Conservation (phyloP, 257 asterid genomes). For the Solanum rostratum region DNA sequence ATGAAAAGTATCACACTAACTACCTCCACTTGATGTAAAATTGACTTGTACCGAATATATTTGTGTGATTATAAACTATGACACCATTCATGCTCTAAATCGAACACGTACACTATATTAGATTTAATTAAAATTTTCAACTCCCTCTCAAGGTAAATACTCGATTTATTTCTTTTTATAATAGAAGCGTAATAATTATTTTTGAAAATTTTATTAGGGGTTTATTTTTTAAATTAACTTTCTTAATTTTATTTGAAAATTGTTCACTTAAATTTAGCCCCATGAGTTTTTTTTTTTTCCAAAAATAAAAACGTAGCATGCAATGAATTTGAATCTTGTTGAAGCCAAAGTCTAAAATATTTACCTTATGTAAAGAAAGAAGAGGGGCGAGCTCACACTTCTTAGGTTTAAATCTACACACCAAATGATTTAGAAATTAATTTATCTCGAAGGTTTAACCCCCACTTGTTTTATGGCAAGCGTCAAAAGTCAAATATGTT, state of each 20-base stretch:
- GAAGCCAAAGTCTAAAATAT: background rate
- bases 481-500: too few relatives aligned
- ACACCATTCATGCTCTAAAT: background rate
- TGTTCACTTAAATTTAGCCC: background rate
- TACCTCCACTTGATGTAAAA: background rate
- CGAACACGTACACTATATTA: background rate
- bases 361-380: background rate
- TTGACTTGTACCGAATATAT: background rate
- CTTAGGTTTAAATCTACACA: too few relatives aligned
- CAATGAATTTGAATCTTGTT: background rate
- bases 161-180: background rate
- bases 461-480: too few relatives aligned
- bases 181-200: too few relatives aligned
- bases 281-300: background rate
- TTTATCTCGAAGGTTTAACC: too few relatives aligned
- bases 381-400: background rate
- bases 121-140: background rate
- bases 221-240: too few relatives aligned
- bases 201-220: too few relatives aligned
- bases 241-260: too few relatives aligned
- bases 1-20: background rate
- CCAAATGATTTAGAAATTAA: too few relatives aligned
- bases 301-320: background rate
- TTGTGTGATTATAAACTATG: background rate
- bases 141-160: background rate